These are phyloP conservation scores for Aquilaria yunnanensis DNA, from an alignment of 345 rosid species.

Conservation along the genomic window DNA sequence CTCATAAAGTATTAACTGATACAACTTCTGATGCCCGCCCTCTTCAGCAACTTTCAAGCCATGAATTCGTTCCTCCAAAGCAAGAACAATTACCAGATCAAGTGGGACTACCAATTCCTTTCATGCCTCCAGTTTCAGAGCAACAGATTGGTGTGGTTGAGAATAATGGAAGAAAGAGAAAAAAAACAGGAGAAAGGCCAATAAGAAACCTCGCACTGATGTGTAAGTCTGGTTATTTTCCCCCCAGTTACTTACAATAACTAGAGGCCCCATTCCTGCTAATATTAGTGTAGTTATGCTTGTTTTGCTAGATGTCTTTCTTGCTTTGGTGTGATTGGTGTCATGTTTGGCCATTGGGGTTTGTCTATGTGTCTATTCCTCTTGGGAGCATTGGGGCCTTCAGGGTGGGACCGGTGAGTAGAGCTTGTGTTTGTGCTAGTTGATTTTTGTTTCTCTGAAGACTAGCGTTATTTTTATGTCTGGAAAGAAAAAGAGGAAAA, in stretches of 20 bases:
- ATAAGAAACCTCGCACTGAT: constrained; percentile 14
- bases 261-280: neutral
- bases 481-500: no score
- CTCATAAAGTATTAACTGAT: constrained; percentile 1
- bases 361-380: no score
- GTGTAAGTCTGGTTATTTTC: neutral
- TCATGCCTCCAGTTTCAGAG: constrained; percentile 8
- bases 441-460: no score
- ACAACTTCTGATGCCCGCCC: constrained; percentile 3
- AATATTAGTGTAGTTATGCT: no score
- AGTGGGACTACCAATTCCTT: constrained; percentile 5
- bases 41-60: constrained; percentile 1
- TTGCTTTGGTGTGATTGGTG: neutral
- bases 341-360: neutral
- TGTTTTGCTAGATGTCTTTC: no score
- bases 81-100: constrained; percentile 5
- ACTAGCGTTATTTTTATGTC: no score
- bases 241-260: neutral
- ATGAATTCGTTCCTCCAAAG: constrained; percentile 13
- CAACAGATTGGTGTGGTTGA: constrained; percentile 9
- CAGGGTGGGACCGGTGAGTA: no score
- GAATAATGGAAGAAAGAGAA: constrained; percentile 16
- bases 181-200: constrained; percentile 18
- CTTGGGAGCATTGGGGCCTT: no score
- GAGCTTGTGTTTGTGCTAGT: no score